These are phyloP conservation scores for Schwanniomyces yamadae DNA, from an alignment of 805 yeast species.

Conservation along the genomic window DNA sequence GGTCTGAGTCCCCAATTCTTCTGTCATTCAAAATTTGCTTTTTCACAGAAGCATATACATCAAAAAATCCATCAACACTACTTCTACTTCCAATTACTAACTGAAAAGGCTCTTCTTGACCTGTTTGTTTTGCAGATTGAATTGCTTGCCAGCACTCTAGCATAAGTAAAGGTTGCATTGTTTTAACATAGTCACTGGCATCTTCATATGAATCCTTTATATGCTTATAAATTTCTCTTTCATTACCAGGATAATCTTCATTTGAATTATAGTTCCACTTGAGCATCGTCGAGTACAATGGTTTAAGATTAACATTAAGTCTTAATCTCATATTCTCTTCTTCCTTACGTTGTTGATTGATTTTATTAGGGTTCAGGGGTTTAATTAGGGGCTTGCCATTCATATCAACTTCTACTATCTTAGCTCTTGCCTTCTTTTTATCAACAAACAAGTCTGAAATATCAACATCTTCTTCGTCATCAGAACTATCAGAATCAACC, in stretches of 20 bases:
- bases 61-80: constrained; percentile 83
- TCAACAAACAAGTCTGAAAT: constrained; percentile 42
- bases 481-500: constrained; percentile 34
- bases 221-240: constrained; percentile 35
- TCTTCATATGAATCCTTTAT: constrained; percentile 58
- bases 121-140: constrained; percentile 66
- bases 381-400: constrained; percentile 39
- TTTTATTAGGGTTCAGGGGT: constrained; percentile 22
- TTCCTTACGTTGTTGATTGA: constrained; percentile 45
- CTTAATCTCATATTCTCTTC: constrained; percentile 79
- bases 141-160: constrained; percentile 94
- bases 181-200: constrained; percentile 63
- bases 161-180: constrained; percentile 77
- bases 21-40: constrained; percentile 50
- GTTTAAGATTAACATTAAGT: constrained; percentile 72
- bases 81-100: constrained; percentile 76
- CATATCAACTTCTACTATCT: constrained; percentile 43
- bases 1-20: constrained; percentile 70
- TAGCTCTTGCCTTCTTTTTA: constrained; percentile 29
- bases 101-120: constrained; percentile 59
- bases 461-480: constrained; percentile 34
- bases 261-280: constrained; percentile 70
- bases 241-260: constrained; percentile 60
- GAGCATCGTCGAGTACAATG: constrained; percentile 67
- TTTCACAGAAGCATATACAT: constrained; percentile 72